Conservation (phyloP, 371 early-diverging fungal species). For the Mucor circinelloides region DNA sequence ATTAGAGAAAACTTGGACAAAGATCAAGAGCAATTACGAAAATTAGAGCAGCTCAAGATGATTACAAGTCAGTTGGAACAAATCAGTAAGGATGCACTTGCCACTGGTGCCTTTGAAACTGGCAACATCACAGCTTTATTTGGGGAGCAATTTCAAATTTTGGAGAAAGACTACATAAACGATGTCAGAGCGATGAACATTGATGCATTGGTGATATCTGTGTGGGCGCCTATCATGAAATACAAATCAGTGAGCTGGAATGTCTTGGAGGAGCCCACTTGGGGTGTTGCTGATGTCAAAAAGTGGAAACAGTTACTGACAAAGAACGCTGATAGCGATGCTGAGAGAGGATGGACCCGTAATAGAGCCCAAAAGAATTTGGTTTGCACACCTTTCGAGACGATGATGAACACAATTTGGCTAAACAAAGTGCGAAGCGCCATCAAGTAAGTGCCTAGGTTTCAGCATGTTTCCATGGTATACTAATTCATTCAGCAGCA, state of each 20-base stretch:
- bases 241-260: slow-evolving; percentile 62
- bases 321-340: slow-evolving; percentile 35
- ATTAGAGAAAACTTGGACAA: slow-evolving; percentile 47
- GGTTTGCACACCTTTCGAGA: slow-evolving; percentile 73
- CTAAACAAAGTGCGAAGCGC: slow-evolving; percentile 77
- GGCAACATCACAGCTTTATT: slow-evolving; percentile 55
- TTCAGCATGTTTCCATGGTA: not conserved
- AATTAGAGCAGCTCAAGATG: slow-evolving; percentile 44
- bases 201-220: slow-evolving; percentile 71
- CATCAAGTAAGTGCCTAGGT: slow-evolving; percentile 63
- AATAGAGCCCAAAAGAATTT: slow-evolving; percentile 10
- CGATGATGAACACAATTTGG: slow-evolving; percentile 78
- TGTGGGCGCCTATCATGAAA: slow-evolving; percentile 65
- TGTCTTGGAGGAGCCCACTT: slow-evolving; percentile 65
- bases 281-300: slow-evolving; percentile 54
- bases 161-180: slow-evolving; percentile 50
- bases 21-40: slow-evolving; percentile 38
- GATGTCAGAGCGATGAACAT: slow-evolving; percentile 60
- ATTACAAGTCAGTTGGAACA: slow-evolving; percentile 54
- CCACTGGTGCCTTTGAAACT: slow-evolving; percentile 44
- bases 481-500: slow-evolving; percentile 42
- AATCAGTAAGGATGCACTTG: slow-evolving; percentile 45
- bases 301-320: slow-evolving; percentile 57
- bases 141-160: slow-evolving; percentile 53
- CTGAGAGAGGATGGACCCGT: slow-evolving; percentile 15